Base-by-base conservation (phyloP, 805 yeast species). In the Ascoidea tarda region DNA sequence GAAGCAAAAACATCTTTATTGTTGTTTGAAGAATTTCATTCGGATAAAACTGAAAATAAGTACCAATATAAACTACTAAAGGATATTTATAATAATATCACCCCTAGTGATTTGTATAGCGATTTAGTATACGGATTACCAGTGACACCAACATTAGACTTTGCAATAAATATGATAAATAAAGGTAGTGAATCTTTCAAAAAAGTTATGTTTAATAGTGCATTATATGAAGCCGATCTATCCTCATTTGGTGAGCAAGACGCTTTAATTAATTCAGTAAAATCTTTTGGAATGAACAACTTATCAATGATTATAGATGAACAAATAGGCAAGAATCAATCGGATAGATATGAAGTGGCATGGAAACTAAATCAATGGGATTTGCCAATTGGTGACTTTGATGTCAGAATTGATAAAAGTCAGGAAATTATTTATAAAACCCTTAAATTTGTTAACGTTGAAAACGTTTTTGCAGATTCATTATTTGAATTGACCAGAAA, bases 321-420 rank as follows among this genome's bases (percentile, higher is more conserved):
- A 6, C 58, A 56, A n/a, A 38, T 57, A 10, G 53, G 53, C 5
- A 46, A 54, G 0, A 5, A 44, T 0, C 50, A 53, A 5, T 58
- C 59, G 8, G 51, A 63, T 31, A 54, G 65, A 1, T 84, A 74
- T 61, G 79, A 76, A 54, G 81, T 88, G 78, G 77, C 81, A 0
- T 83, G 96, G 88, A 84, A 84, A 60, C 65, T 90, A 46, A 77
- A 75, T 47, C 76, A 78, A 50, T 90, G 97, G 97, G 84, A 83
- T 52, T 55, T 85, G 1, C 87, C 95, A 0, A 55, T 62, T 0
- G 72, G 81, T 1, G 62, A 60, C 2, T 57, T 54, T 0, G 62
- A 74, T 0, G 50, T 52, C 0, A 63, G 69, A 0, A 76, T 71
- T 46, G 71, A 77, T 48, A 38, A 38, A 10, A 14, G 14, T 14